Evolutionary conservation across 345 rosid genomes (phyloP).

Genomic region (Anastatica hierochuntica): DNA sequence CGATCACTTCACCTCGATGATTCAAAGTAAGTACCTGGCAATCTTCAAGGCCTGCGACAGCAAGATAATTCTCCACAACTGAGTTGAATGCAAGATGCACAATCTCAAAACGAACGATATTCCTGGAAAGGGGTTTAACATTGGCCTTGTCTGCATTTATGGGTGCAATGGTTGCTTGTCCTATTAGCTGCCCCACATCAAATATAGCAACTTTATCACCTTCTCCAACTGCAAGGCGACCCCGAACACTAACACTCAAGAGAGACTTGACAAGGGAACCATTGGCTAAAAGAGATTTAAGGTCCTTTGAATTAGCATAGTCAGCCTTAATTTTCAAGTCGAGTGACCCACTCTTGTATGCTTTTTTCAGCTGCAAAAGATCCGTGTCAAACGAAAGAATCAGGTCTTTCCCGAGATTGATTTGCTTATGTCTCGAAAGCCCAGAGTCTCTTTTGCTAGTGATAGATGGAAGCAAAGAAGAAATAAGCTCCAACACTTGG

Average conservation of each 20-base stretch:
- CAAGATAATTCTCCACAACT: conserved; percentile 81
- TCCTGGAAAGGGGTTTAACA: conserved; percentile 91
- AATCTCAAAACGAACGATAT: conserved; percentile 90
- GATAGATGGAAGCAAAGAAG: conserved; percentile 64
- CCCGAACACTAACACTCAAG: conserved; percentile 86
- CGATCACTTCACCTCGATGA: conserved; percentile 94
- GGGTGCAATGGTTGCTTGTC: conserved; percentile 84
- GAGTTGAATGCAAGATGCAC: conserved; percentile 82
- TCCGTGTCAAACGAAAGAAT: conserved; percentile 69
- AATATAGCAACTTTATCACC: conserved; percentile 98
- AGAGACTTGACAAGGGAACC: conserved; percentile 92
- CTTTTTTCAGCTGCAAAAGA: conserved; percentile 87
- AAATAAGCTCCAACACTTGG: conserved; percentile 61
- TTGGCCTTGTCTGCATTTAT: conserved; percentile 92
- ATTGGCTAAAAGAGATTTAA: conserved; percentile 68
- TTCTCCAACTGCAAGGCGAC: conserved; percentile 99
- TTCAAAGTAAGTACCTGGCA: conserved; percentile 86
- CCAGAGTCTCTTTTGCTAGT: conserved; percentile 64
- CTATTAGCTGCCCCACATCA: conserved; percentile 87
- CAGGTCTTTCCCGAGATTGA: conserved; percentile 64
- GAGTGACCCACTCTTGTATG: conserved; percentile 93
- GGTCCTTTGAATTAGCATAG: conserved; percentile 88
- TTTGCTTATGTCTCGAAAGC: conserved; percentile 57
- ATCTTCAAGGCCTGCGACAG: conserved; percentile 96
- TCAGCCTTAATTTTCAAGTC: conserved; percentile 97